Base-by-base conservation (phyloP, 2,329 filamentous ascomycete genomes). In the Dactylellina drechsleri region DNA sequence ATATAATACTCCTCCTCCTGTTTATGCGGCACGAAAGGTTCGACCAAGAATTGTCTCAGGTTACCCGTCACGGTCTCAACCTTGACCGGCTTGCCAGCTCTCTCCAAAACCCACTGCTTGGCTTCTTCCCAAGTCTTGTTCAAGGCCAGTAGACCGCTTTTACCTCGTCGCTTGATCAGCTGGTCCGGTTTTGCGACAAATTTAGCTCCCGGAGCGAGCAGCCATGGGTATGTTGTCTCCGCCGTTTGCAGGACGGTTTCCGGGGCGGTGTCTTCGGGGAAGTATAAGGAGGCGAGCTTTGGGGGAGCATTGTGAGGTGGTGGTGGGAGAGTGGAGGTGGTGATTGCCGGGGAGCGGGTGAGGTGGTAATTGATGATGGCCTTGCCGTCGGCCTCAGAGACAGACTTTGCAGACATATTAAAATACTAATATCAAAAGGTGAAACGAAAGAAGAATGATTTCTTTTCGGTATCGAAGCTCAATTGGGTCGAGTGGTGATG, bases 311-410 rank as follows among this genome's bases (percentile, higher is more conserved):
- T 98, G 90, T 99, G 95, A 78, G 91, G 84, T 78, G 91, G 87
- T 79, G 87, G 83, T 80, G 93, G 92, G 70, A 98, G 92, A 85
- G 95, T 93, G 82, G 93, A 94, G 79, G 94, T 92, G 91, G 97
- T 98, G 89, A 99, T 97, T 84, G 96, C 91, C 79, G 93, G 90
- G 80, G 95, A 92, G 83, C 95, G 91, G 81, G 95, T 98, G 85
- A 99, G 93, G 88, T 98, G 95, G 89, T 98, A 99, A 91, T 97
- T 98, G 89, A 99, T 89, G 87, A 99, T 98, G 88, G 95, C 95
- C 91, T 99, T 99, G 89, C 95, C 95, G 87, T 99, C 95, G 87
- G 94, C 94, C 88, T 99, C 95, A 87, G 91, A 86, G 83, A 99
- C 98, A 80, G 94, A 91, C 87, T 99, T 99, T 84, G 95, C 92